These are phyloP conservation scores for Gossypium herbaceum DNA, from an alignment of 345 rosid species.

Conservation along the genomic window DNA sequence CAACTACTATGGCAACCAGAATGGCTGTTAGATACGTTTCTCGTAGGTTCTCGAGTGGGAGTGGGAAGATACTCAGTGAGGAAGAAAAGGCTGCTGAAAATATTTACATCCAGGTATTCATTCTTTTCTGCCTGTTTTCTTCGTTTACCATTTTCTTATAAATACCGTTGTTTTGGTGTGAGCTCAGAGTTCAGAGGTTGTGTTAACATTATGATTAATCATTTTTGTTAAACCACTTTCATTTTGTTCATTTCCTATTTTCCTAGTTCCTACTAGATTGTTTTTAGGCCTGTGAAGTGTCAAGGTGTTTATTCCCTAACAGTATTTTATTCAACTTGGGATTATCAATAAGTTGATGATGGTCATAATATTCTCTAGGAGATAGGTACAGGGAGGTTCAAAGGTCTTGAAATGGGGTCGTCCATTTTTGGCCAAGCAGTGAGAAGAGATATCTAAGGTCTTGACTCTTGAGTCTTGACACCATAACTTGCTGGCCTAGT, in stretches of 20 bases:
- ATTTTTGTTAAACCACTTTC: background rate
- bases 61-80: slow-evolving; percentile 72
- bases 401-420: background rate
- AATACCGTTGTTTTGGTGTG: background rate
- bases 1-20: slow-evolving; percentile 55
- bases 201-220: background rate
- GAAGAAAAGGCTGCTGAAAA: slow-evolving; percentile 97
- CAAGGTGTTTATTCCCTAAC: background rate
- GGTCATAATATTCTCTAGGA: background rate
- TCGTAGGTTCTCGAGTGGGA: slow-evolving; percentile 62
- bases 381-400: background rate
- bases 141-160: background rate
- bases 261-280: background rate
- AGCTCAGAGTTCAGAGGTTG: background rate
- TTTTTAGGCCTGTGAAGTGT: background rate
- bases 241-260: background rate
- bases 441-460: background rate
- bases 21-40: slow-evolving; percentile 41
- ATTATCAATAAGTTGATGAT: background rate
- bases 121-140: background rate
- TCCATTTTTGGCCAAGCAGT: background rate
- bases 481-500: background rate
- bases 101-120: slow-evolving; percentile 72
- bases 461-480: background rate
- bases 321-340: background rate